Evolutionary conservation across 495 filamentous ascomycete species (phyloP).

Genomic region (Filosporella fistucella): DNA sequence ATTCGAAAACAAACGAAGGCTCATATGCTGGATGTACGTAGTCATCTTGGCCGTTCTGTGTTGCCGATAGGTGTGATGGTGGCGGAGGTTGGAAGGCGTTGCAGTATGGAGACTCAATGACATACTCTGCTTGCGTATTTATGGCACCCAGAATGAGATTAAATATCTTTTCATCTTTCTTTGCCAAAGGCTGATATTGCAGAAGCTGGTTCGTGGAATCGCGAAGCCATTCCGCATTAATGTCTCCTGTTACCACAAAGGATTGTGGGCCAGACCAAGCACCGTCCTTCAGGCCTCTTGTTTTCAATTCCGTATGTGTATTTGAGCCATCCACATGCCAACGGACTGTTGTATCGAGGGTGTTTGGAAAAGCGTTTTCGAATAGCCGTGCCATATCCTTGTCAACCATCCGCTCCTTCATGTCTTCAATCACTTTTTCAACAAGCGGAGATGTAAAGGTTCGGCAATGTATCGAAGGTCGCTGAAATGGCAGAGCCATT

Average conservation of each 20-base stretch:
- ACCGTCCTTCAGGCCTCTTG: constrained; percentile 38
- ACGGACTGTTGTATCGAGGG: constrained; percentile 34
- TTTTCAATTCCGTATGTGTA: constrained; percentile 34
- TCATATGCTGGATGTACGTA: constrained; percentile 83
- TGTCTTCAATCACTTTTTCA: constrained; percentile 79
- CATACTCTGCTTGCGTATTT: constrained; percentile 92
- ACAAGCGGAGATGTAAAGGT: constrained; percentile 84
- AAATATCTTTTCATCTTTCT: constrained; percentile 68
- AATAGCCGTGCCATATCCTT: constrained; percentile 90
- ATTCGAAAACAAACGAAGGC: constrained; percentile 83
- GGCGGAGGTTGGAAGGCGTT: constrained; percentile 96
- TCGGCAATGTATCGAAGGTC: constrained; percentile 74
- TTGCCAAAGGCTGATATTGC: constrained; percentile 82
- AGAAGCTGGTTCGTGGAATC: constrained; percentile 95
- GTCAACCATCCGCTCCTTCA: constrained; percentile 75
- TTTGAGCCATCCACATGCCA: constrained; percentile 60
- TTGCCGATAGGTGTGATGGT: constrained; percentile 65
- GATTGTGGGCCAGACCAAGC: constrained; percentile 81
- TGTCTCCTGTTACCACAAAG: constrained; percentile 98
- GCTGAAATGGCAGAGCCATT: constrained; percentile 81
- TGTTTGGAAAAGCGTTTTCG: constrained; percentile 84
- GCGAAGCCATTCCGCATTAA: constrained; percentile 95
- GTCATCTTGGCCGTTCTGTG: constrained; percentile 74
- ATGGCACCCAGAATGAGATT: constrained; percentile 89
- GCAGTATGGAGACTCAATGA: constrained; percentile 94